A percentile compares a stretch with the other conserved stretches of the same genome.
phyloP scores from a whole-genome alignment of 139 green algal genomes.

The Closterium sp. region DNA sequence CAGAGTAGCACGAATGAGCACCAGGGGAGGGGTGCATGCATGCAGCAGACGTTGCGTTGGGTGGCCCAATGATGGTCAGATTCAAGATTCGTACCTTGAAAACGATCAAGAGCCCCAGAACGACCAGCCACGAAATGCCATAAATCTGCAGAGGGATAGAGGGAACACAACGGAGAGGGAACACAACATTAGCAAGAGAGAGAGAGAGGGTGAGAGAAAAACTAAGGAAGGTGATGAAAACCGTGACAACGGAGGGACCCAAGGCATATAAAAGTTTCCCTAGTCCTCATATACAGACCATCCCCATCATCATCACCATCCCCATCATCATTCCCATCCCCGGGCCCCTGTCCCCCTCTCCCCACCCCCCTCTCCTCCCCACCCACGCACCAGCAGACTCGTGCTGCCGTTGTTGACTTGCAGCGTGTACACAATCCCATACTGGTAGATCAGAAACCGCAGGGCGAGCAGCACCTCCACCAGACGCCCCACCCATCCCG shows the following conservation, averaged over 20 bases:
- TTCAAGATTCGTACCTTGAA: background rate
- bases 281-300: too few relatives aligned
- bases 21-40: background rate
- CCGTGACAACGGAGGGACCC: too few relatives aligned
- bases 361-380: background rate
- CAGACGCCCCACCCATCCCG: constrained; percentile 16
- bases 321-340: background rate
- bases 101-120: background rate
- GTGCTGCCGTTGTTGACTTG: constrained; percentile 16
- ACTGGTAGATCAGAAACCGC: constrained; percentile 45
- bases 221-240: too few relatives aligned
- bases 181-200: too few relatives aligned
- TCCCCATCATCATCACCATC: background rate
- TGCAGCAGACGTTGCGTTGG: too few relatives aligned
- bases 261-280: too few relatives aligned
- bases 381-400: background rate
- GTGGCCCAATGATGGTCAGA: too few relatives aligned
- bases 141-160: too few relatives aligned
- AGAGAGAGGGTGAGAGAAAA: too few relatives aligned
- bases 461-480: constrained; percentile 26
- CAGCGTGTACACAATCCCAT: constrained; percentile 31
- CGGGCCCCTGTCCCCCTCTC: background rate
- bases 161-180: too few relatives aligned
- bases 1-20: background rate
- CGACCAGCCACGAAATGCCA: constrained; percentile 2